Base-by-base conservation (phyloP, 2,329 filamentous ascomycete species). In the Zarea fungicola region DNA sequence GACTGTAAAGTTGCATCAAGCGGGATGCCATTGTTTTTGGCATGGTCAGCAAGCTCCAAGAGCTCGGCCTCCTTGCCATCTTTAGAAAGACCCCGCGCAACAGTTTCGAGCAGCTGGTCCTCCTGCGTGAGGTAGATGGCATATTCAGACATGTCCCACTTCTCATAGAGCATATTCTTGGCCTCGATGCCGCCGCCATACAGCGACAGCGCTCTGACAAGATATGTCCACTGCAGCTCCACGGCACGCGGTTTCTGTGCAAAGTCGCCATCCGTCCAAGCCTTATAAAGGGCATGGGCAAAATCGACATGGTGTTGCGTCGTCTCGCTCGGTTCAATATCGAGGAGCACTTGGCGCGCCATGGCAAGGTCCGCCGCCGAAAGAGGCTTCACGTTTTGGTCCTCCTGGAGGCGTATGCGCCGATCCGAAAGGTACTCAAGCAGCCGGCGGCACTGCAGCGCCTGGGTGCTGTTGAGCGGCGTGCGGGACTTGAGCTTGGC, bases 401-500 rank as follows among this genome's bases (percentile, higher is more conserved):
- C 57, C 16, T 56, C 16, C 22, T 56, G 51, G 21, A 50, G 32
- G 31, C 6, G 34, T 6, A 42, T 25, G 13, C 46, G 46, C 28
- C 47, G 50, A 47, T 63, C 58, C 6, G 62, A 53, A n/a, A 89
- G 70, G 61, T 89, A 79, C 19, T 76, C 67, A 51, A 88, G 77
- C 36, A 89, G 80, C 32, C 75, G 65, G 10, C 63, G 64, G 49
- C 75, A 71, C 49, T 77, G 67, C 16, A 74, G 65, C 1, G 86
- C 84, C 58, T 93, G 85, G 35, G 83, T 75, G 57, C 80, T 73
- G 65, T 88, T 81, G 62, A 89, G 60, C 44, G 74, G 57, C 53
- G 75, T 60, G 55, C 70, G 60, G 53, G 70, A 66, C 58, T 68
- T 57, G 50, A 71, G 54, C 65, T 85, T 77, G 62, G 73, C 73